Evolutionary conservation across 169 alveolate species (phyloP).

Genomic region (Plasmodium fragile): DNA sequence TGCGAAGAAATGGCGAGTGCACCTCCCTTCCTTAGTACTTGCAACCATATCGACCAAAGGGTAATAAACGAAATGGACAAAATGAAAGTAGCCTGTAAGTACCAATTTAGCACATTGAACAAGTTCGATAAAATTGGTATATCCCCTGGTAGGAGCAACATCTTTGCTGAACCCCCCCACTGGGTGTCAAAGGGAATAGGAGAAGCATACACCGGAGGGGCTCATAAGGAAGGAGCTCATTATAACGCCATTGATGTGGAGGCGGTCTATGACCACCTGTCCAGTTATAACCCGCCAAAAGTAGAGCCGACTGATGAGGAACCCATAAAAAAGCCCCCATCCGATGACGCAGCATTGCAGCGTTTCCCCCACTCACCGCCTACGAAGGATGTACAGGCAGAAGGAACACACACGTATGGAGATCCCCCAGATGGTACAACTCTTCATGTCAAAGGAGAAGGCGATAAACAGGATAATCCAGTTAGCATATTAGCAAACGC

Average conservation of each 20-base stretch:
- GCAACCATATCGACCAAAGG: background rate
- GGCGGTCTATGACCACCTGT: background rate
- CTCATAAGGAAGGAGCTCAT: background rate
- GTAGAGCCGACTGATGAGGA: background rate
- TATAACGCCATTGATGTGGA: background rate
- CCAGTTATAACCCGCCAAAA: background rate
- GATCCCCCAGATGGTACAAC: background rate
- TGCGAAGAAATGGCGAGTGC: background rate
- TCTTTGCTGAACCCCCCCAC: background rate
- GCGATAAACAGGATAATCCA: background rate
- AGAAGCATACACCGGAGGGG: background rate
- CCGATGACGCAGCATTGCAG: background rate
- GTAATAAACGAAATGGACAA: slow-evolving; percentile 30
- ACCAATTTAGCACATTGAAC: background rate
- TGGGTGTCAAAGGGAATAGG: background rate
- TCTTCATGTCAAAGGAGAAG: background rate
- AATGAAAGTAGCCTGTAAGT: slow-evolving; percentile 46
- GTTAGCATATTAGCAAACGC: background rate
- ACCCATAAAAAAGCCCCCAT: background rate
- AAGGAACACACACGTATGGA: background rate
- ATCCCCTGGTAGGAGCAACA: background rate
- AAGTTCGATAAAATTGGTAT: background rate
- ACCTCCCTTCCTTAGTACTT: background rate
- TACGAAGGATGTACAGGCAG: background rate
- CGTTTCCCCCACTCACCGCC: background rate